Conservation (phyloP, 768 basidiomycete species). For the Russula emetica region DNA sequence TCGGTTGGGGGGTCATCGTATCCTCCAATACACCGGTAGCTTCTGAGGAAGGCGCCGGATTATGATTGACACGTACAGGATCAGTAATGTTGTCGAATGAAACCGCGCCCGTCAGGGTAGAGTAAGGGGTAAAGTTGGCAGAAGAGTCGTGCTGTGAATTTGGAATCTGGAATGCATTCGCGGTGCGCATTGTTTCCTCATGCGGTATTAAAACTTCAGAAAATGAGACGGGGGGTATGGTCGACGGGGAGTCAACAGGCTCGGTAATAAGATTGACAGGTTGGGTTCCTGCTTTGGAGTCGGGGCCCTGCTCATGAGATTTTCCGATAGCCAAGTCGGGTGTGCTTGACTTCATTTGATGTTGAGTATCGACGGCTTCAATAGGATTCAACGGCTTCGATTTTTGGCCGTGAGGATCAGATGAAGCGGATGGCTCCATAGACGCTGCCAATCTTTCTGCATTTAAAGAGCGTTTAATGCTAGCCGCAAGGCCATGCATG, state of each 20-base stretch:
- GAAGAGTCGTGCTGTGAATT: neutral
- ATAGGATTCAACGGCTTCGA: neutral
- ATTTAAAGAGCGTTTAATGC: conserved; percentile 22
- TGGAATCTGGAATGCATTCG: neutral
- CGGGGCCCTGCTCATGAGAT: neutral
- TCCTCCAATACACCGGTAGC: neutral
- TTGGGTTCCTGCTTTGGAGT: neutral
- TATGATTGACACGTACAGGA: neutral
- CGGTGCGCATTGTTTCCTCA: neutral
- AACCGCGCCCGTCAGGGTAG: conserved; percentile 21
- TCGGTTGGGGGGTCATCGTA: neutral
- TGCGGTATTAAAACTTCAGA: neutral
- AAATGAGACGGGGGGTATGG: neutral
- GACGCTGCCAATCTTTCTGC: conserved; percentile 19
- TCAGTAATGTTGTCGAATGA: conserved; percentile 11
- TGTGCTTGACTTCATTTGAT: neutral
- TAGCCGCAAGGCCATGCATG: conserved; percentile 22
- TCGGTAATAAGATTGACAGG: neutral
- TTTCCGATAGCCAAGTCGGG: neutral
- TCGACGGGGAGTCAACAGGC: neutral
- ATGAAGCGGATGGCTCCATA: neutral
- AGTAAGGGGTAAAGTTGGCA: conserved; percentile 14
- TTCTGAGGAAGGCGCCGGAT: neutral
- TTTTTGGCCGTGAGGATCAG: neutral
- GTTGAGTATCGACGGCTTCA: neutral